A percentile compares a stretch with the other conserved stretches of the same genome.
These are phyloP conservation scores for Cladorrhinum sp. DNA, from an alignment of 2,329 filamentous ascomycete genomes.

Conservation along the genomic window DNA sequence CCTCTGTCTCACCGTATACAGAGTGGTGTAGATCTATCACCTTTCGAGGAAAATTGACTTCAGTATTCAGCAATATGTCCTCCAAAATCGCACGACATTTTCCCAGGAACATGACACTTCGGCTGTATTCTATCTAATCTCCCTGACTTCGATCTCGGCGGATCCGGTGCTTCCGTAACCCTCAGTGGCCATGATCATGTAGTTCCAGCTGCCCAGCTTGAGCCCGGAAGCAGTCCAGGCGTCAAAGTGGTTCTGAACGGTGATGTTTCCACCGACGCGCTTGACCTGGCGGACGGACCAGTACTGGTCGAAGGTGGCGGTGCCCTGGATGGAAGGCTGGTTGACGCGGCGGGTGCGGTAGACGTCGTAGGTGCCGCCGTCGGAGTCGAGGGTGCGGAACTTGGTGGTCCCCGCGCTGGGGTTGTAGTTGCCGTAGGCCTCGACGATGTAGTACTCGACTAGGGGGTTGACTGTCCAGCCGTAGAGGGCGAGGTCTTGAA, in stretches of 20 bases:
- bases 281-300: slow-evolving; percentile 48
- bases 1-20: not conserved
- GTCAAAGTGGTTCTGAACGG: slow-evolving; percentile 49
- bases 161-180: slow-evolving; percentile 36
- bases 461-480: slow-evolving; percentile 35
- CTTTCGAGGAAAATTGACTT: no score
- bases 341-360: slow-evolving; percentile 36
- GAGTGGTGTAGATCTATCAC: no score
- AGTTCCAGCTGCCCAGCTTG: slow-evolving; percentile 47
- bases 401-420: slow-evolving; percentile 34
- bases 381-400: slow-evolving; percentile 32
- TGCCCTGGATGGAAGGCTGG: slow-evolving; percentile 45
- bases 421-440: slow-evolving; percentile 40
- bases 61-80: no score
- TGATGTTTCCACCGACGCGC: slow-evolving; percentile 48
- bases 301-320: slow-evolving; percentile 47
- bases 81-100: no score
- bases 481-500: slow-evolving; percentile 31
- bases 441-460: slow-evolving; percentile 27
- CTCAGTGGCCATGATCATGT: slow-evolving; percentile 52
- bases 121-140: not conserved
- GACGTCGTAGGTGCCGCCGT: slow-evolving; percentile 36
- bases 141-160: slow-evolving; percentile 3
- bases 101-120: not conserved
- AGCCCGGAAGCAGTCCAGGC: slow-evolving; percentile 47